Evolutionary conservation across 176 grass and related monocot species (phyloP), one percentile per base, ranked within the genome.

Genomic region (Chrysopogon serrulatus): DNA sequence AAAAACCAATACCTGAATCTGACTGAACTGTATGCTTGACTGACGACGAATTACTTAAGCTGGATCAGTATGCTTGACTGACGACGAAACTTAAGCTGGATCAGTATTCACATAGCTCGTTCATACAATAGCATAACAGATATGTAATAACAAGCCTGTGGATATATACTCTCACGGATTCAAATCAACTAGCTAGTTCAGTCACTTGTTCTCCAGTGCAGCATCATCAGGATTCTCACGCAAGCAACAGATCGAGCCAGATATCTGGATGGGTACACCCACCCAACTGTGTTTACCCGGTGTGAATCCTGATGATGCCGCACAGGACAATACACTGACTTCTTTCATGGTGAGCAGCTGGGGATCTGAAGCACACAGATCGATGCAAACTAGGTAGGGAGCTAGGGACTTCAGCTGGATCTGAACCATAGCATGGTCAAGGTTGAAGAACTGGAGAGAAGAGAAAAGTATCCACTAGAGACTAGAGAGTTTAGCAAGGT

Each of bases 171-270:
- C 3, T 65, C 16, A 12, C 2, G 40, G 30, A 66, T 66, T 11
- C 65, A 79, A 48, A 49, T 32, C 35, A 35, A 37, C 2, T 18
- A 43, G 0, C 9, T 18, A 68, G 6, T n/a, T 4, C 2, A 79
- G 78, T 68, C 78, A 80, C 12, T 37, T 80, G 28, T 53, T 53
- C 17, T 34, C 78, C 18, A 47, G 12, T 80, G 78, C 78, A 80
- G 63, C 78, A 80, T 80, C 78, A 80, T 80, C 78, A 80, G 44
- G 78, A 80, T 80, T 80, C 78, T 53, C 78, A 80, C 62, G 40
- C 12, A 36, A 51, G 19, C 8, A 34, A 16, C 41, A 26, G 8
- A 49, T 66, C 3, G 1, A 79, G 3, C 3, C 27, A 79, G 10
- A 48, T 65, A 61, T 45, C 5, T 21, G 10, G 11, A 9, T 35